These are phyloP conservation scores for Kodamaea sp. DNA, from an alignment of 1,139 yeast genomes.

Conservation along the genomic window DNA sequence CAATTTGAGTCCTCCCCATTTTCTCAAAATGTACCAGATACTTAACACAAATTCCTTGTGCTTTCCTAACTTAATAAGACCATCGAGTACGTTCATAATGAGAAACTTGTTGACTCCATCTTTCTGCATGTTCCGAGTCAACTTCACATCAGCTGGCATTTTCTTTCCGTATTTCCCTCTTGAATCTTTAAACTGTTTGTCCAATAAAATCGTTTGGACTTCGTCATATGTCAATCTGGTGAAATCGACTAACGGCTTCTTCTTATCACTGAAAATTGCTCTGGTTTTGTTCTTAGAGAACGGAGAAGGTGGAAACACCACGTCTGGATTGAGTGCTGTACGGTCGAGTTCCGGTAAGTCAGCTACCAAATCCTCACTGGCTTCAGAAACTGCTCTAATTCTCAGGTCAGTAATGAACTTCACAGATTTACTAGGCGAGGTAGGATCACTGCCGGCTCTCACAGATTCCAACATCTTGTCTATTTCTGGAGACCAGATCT, in stretches of 20 bases:
- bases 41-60: slow-evolving; percentile 31
- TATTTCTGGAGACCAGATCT: slow-evolving; percentile 39
- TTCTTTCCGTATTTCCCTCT: slow-evolving; percentile 25
- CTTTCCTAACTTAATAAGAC: slow-evolving; percentile 34
- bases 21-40: slow-evolving; percentile 31
- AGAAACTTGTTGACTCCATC: slow-evolving; percentile 32
- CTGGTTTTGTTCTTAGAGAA: slow-evolving; percentile 24
- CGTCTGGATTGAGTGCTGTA: slow-evolving; percentile 29
- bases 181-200: slow-evolving; percentile 20
- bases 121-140: slow-evolving; percentile 8
- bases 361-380: not conserved
- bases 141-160: slow-evolving; percentile 12
- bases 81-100: slow-evolving; percentile 33
- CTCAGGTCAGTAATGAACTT: slow-evolving; percentile 19
- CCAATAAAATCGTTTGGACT: slow-evolving; percentile 15
- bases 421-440: slow-evolving; percentile 6
- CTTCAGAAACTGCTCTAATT: slow-evolving; percentile 4
- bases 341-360: slow-evolving; percentile 5
- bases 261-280: slow-evolving; percentile 24
- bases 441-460: not conserved
- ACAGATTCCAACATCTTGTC: slow-evolving; percentile 21
- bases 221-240: slow-evolving; percentile 27
- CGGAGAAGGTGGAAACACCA: slow-evolving; percentile 33
- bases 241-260: slow-evolving; percentile 35
- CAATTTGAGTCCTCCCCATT: slow-evolving; percentile 36